Evolutionary conservation across 2,329 filamentous ascomycete species (phyloP), one percentile per base, ranked within the genome.

Genomic region (Cladosporium oxysporum): DNA sequence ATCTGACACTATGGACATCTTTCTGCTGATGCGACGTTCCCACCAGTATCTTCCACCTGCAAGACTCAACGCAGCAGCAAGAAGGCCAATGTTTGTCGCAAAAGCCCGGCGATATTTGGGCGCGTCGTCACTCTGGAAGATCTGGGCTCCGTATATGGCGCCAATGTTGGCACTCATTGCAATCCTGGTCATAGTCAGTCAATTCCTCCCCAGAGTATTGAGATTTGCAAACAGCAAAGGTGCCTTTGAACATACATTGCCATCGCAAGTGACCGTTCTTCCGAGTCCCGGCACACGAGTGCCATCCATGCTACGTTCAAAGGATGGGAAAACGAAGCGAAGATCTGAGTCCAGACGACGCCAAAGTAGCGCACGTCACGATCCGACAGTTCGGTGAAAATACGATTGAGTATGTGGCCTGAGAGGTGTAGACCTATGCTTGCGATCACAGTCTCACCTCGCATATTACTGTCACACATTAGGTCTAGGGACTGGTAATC

Each of bases 131-230:
- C 75, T 68, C 26, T 82, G 83, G 79, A 88, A 88, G 67, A 88
- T 83, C 71, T 88, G 85, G 0, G 84, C 84, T 3, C 86, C 86
- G 64, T 86, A 85, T 60, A 88, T 88, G 29, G 85, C 85, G 0
- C 85, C 85, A 29, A 84, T 84, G 69, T 88, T 88, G 55, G 85
- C 86, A 21, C 83, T 83, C 85, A 88, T 88, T 66, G 88, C 86
- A 62, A 87, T 79, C 31, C 55, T 58, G 29, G 35, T 21, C 8
- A 28, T 52, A 5, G 26, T 52, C 49, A 52, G 49, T 21, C 12
- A 52, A 16, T 14, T 4, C 0, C 1, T 23, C 16, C 49, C 14
- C 26, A 18, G 23, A 52, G 49, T 16, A 52, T 3, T 2, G n/a
- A 50, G 23, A 52, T 6, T 8, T 6, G 7, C 16, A n/a, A 1